Percentiles rank a stretch among this genome's conserved stretches.
These are phyloP conservation scores for Paramecium caudatum DNA, from an alignment of 73 alveolate species.

Conservation along the genomic window DNA sequence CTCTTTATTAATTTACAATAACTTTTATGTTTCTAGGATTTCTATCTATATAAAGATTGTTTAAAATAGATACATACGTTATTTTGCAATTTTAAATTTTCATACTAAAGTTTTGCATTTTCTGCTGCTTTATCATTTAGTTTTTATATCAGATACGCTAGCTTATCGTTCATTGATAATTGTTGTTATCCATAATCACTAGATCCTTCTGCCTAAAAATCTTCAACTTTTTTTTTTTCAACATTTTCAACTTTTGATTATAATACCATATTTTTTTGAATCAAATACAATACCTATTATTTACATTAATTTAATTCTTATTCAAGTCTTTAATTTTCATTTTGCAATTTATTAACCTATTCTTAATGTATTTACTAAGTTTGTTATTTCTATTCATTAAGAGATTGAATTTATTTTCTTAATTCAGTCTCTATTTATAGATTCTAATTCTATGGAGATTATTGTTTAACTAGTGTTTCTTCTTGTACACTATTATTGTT, in stretches of 20 bases:
- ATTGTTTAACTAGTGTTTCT: background rate
- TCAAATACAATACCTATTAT: background rate
- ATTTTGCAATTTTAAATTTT: slow-evolving; percentile 34
- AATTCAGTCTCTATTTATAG: background rate
- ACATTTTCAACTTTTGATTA: background rate
- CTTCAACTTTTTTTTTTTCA: slow-evolving; percentile 5
- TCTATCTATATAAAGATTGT: slow-evolving; percentile 13
- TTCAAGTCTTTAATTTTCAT: slow-evolving; percentile 10
- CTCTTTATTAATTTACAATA: background rate
- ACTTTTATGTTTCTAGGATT: slow-evolving; percentile 41
- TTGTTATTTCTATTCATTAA: background rate
- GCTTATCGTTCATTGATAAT: background rate
- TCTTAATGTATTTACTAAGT: background rate
- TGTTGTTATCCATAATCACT: background rate
- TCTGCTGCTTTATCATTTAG: background rate
- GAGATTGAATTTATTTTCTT: background rate
- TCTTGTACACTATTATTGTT: background rate
- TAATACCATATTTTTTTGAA: background rate
- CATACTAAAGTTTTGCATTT: slow-evolving; percentile 54
- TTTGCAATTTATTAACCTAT: background rate
- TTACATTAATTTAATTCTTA: background rate
- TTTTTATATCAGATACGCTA: slow-evolving; percentile 9
- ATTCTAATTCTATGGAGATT: background rate
- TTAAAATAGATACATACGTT: slow-evolving; percentile 33
- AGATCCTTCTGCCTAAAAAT: slow-evolving; percentile 1